Percentiles rank a stretch among this genome's conserved stretches.
phyloP scores from a whole-genome alignment of 306 rosid genomes.

The Arachis stenosperma region DNA sequence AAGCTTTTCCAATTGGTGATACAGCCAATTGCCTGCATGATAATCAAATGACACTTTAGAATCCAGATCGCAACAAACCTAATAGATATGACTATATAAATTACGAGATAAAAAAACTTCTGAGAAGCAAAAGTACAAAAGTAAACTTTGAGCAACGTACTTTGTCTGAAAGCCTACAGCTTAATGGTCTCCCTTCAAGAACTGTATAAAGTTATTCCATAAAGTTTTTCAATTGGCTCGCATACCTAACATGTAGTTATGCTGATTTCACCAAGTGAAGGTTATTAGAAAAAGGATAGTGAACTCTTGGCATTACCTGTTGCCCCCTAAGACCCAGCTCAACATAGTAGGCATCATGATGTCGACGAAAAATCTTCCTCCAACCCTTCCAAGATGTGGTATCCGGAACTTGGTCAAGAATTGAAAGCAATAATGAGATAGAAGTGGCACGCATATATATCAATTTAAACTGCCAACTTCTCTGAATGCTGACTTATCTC shows the following conservation, averaged over 20 bases:
- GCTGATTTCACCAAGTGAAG: background rate
- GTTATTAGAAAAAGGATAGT: background rate
- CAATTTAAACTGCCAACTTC: conserved; percentile 11
- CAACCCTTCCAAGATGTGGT: conserved; percentile 90
- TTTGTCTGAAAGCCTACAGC: conserved; percentile 85
- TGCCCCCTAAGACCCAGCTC: conserved; percentile 90
- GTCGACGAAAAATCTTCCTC: conserved; percentile 83
- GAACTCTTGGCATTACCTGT: background rate
- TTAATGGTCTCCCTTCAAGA: conserved; percentile 78
- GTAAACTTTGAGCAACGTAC: conserved; percentile 2
- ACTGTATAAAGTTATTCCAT: conserved; percentile 48
- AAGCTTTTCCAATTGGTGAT: no score
- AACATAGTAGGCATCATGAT: conserved; percentile 80
- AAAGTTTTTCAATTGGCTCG: background rate
- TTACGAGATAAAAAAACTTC: no score
- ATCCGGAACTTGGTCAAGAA: conserved; percentile 76
- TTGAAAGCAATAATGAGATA: conserved; percentile 40
- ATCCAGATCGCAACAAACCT: no score
- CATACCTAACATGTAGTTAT: conserved; percentile 20
- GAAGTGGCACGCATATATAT: background rate
- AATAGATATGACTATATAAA: no score
- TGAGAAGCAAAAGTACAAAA: no score
- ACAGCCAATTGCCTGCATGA: conserved; percentile 63
- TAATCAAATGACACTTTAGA: conserved; percentile 3
- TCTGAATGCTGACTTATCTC: conserved; percentile 9